Evolutionary conservation across 2,329 filamentous ascomycete species (phyloP), one percentile per base, ranked within the genome.

Genomic region (Trichoderma koningii): DNA sequence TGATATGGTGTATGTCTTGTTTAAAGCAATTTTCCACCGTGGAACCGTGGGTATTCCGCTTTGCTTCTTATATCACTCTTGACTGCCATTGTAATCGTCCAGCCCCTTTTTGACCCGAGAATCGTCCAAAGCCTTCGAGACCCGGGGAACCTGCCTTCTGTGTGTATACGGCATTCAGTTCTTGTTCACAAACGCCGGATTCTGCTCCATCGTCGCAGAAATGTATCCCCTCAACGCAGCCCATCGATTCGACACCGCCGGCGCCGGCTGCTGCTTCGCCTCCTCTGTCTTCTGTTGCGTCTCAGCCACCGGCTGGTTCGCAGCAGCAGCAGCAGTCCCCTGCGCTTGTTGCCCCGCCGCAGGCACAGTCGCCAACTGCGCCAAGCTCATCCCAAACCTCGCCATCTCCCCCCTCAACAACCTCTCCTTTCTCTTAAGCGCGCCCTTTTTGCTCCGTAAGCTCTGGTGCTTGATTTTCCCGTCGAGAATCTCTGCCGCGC

Each of bases 181-280:
- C 63, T 76, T 73, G 21, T 65, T 69, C 21, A 67, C 65, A 70
- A 96, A 96, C 3, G 89, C 91, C 15, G 89, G 87, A 71, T 94
- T 94, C 76, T 92, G 90, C 78, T 97, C 92, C 88, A 97, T 92
- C 1, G 92, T 97, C 48, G 88, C 84, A 1, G 91, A 89, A 59
- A 97, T 96, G 73, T 94, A 96, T 10, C 83, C 87, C 71, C 93
- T 86, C 76, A 98, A 75, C 17, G 92, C 92, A 34, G 90, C 90
- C 90, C 92, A 97, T 63, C 90, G 81, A 71, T 82, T 86, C 10
- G 84, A 79, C 17, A 83, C 86, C 12, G 78, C 75, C 7, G 67
- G 64, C 17, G 64, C 63, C 5, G 62, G 19, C 14, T 10, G 34
- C 34, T 38, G 10, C 34, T 14, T 38, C 34, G 10, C 7, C 34